phyloP scores from a whole-genome alignment of 2,329 filamentous ascomycete genomes.

The Camptophora hylomeconis region DNA sequence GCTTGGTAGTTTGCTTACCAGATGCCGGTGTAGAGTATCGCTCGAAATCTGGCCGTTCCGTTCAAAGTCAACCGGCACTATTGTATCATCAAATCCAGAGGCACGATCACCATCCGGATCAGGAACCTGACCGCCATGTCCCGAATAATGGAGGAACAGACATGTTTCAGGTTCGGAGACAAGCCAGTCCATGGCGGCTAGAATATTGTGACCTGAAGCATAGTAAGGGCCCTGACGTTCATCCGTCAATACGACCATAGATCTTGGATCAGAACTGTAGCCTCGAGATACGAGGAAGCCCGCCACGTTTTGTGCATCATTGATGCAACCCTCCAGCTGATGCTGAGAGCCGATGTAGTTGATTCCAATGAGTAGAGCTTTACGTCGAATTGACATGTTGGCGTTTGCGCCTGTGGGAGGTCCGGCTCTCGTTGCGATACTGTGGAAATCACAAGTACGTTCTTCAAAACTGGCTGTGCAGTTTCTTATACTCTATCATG shows the following conservation, averaged over 20 bases:
- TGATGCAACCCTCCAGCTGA: conserved; percentile 34
- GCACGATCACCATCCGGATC: conserved; percentile 18
- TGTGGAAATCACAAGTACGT: too few species aligned
- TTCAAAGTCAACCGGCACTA: conserved; percentile 42
- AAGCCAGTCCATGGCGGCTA: conserved; percentile 46
- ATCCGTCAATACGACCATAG: conserved; percentile 35
- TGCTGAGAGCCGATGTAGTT: conserved; percentile 36
- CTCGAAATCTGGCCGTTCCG: conserved; percentile 41
- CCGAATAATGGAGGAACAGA: conserved; percentile 45
- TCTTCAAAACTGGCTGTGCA: too few species aligned
- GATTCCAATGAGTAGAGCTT: conserved; percentile 41
- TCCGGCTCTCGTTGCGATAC: too few species aligned
- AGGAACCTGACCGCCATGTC: conserved; percentile 43
- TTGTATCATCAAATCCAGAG: conserved; percentile 34
- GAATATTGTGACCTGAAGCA: conserved; percentile 31
- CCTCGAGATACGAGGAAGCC: conserved; percentile 32
- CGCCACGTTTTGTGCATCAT: conserved; percentile 36
- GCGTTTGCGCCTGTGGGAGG: too few species aligned
- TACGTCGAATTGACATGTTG: conserved; percentile 20
- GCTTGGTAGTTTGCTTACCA: conserved; percentile 31
- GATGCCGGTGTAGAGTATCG: conserved; percentile 22
- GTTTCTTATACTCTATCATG: too few species aligned
- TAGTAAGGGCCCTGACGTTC: conserved; percentile 22
- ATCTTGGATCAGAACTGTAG: conserved; percentile 27
- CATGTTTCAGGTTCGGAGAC: conserved; percentile 38